phyloP scores from a whole-genome alignment of 495 filamentous ascomycete genomes.

The Alectoria sarmentosa region DNA sequence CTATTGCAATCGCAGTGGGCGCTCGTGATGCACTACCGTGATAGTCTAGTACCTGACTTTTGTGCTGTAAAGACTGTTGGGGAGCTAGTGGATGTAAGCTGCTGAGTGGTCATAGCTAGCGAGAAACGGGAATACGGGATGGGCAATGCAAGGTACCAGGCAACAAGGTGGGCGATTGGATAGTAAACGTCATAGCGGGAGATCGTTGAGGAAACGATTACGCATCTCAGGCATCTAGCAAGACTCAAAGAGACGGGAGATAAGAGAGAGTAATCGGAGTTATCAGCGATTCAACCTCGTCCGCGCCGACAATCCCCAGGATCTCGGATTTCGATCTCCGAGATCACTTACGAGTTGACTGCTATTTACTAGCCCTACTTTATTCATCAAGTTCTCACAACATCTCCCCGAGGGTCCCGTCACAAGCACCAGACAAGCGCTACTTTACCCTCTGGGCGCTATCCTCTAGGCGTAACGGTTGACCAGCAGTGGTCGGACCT shows the following conservation, averaged over 20 bases:
- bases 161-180: conserved; percentile 5
- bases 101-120: conserved; percentile 15
- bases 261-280: too few species aligned
- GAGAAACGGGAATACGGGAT: not conserved
- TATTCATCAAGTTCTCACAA: not conserved
- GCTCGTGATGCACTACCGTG: not conserved
- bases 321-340: conserved; percentile 4
- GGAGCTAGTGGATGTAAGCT: conserved; percentile 16
- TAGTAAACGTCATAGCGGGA: conserved; percentile 1
- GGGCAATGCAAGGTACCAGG: conserved; percentile 15
- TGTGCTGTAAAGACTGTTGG: conserved; percentile 20
- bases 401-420: too few species aligned
- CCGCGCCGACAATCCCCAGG: conserved; percentile 5
- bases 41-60: not conserved
- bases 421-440: not conserved
- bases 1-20: conserved; percentile 4
- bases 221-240: too few species aligned
- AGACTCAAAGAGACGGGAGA: too few species aligned
- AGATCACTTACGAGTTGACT: not conserved
- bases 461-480: too few species aligned
- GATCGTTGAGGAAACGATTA: conserved; percentile 7
- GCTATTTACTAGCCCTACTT: too few species aligned
- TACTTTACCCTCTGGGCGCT: too few species aligned
- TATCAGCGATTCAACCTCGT: not conserved
- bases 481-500: not conserved